Percentiles rank a stretch among this genome's conserved stretches.
Evolutionary conservation across 2,329 filamentous ascomycete species (phyloP).

Genomic region (Xylogone sp.): DNA sequence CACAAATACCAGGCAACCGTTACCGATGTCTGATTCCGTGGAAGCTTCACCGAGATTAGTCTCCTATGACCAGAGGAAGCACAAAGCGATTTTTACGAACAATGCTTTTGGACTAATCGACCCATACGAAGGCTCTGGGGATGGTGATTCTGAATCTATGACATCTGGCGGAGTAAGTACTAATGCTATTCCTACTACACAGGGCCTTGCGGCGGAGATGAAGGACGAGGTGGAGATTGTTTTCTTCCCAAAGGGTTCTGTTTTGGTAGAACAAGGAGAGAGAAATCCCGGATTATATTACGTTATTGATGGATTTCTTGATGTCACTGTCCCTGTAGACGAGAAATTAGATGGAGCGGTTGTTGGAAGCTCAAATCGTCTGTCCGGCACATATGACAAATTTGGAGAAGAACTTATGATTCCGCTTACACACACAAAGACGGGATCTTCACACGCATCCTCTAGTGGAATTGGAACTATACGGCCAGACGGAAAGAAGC

Average conservation of each 20-base stretch:
- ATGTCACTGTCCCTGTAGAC: constrained; percentile 79
- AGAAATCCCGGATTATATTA: constrained; percentile 97
- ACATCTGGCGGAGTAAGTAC: constrained; percentile 65
- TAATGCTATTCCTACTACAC: constrained; percentile 55
- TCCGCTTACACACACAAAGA: constrained; percentile 39
- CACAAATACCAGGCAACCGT: constrained; percentile 60
- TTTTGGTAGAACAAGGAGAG: constrained; percentile 94
- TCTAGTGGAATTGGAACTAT: constrained; percentile 18
- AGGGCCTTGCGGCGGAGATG: constrained; percentile 71
- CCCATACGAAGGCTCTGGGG: constrained; percentile 69
- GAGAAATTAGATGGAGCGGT: constrained; percentile 25
- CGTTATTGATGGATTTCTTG: constrained; percentile 93
- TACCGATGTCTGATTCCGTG: constrained; percentile 68
- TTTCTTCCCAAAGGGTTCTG: constrained; percentile 90
- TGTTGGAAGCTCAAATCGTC: constrained; percentile 20
- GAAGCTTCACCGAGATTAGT: constrained; percentile 83
- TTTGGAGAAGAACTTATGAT: constrained; percentile 34
- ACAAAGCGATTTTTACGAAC: constrained; percentile 74
- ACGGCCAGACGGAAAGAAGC: constrained; percentile 31
- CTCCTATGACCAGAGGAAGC: constrained; percentile 76
- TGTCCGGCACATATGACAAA: constrained; percentile 13
- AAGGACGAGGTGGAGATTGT: constrained; percentile 94
- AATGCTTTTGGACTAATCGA: constrained; percentile 92
- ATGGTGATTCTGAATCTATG: constrained; percentile 84
- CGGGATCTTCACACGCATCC: constrained; percentile 33